These are phyloP conservation scores for Yamadazyma dushanensis DNA, from an alignment of 1,139 yeast species.

Conservation along the genomic window DNA sequence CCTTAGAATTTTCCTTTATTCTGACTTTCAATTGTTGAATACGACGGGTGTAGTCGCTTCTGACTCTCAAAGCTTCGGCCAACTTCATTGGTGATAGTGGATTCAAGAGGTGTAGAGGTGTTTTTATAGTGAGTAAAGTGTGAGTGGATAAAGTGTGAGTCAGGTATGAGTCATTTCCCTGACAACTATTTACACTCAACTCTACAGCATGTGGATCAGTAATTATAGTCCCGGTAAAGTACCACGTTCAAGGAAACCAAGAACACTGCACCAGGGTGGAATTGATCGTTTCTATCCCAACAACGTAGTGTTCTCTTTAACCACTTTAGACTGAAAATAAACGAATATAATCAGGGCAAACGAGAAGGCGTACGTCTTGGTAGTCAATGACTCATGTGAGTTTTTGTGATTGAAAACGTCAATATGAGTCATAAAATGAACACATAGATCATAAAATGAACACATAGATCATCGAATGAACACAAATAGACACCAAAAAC, in stretches of 20 bases:
- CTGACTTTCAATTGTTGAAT: constrained; percentile 11
- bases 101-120: too few species aligned
- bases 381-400: not conserved
- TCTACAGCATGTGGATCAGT: constrained; percentile 35
- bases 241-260: constrained; percentile 15
- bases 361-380: constrained; percentile 44
- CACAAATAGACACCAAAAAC: too few species aligned
- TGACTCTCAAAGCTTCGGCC: constrained; percentile 18
- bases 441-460: too few species aligned
- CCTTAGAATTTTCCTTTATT: constrained; percentile 13
- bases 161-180: too few species aligned
- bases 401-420: too few species aligned
- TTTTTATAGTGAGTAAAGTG: too few species aligned
- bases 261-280: constrained; percentile 46
- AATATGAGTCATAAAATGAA: too few species aligned
- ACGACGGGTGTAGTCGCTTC: constrained; percentile 13
- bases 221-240: constrained; percentile 41
- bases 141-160: too few species aligned
- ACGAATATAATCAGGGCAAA: constrained; percentile 53
- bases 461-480: too few species aligned
- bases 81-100: constrained; percentile 12
- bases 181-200: too few species aligned
- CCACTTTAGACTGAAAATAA: constrained; percentile 54
- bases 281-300: constrained; percentile 46
- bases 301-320: constrained; percentile 48